Percentiles rank a stretch among this genome's conserved stretches.
phyloP scores from a whole-genome alignment of 2,329 filamentous ascomycete genomes.

The Penicillium psychrosexuale region DNA sequence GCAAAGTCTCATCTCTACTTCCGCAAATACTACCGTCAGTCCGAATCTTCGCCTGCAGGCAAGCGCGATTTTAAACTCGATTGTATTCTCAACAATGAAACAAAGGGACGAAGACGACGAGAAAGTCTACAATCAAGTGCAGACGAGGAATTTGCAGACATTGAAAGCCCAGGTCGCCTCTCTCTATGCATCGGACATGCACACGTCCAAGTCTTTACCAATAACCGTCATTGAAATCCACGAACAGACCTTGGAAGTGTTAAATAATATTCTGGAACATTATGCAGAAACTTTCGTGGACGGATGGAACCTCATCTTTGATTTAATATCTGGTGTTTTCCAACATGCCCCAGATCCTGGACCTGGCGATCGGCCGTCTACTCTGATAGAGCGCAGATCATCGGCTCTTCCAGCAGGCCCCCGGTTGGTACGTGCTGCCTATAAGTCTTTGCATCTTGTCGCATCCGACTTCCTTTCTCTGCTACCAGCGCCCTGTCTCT shows the following conservation, averaged over 20 bases:
- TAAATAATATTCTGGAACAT: slow-evolving; percentile 80
- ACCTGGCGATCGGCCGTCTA: slow-evolving; percentile 15
- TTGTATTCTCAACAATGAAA: slow-evolving; percentile 45
- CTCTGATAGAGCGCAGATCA: slow-evolving; percentile 17
- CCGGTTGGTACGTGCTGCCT: slow-evolving; percentile 78
- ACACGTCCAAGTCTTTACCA: slow-evolving; percentile 56
- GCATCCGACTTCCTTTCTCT: slow-evolving; percentile 89
- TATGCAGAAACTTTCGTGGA: slow-evolving; percentile 78
- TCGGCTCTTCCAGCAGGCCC: slow-evolving; percentile 52
- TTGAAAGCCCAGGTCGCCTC: slow-evolving; percentile 60
- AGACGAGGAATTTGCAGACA: slow-evolving; percentile 68
- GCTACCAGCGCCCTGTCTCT: slow-evolving; percentile 67
- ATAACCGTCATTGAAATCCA: slow-evolving; percentile 75
- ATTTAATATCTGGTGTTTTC: slow-evolving; percentile 81
- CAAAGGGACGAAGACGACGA: slow-evolving; percentile 38
- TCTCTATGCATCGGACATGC: slow-evolving; percentile 55
- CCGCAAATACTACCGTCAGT: slow-evolving; percentile 37
- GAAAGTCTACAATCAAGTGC: slow-evolving; percentile 58
- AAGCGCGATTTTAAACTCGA: slow-evolving; percentile 58
- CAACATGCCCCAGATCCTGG: slow-evolving; percentile 44
- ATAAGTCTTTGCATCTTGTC: slow-evolving; percentile 84
- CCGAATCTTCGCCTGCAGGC: slow-evolving; percentile 49
- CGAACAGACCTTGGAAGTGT: slow-evolving; percentile 70
- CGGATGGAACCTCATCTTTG: slow-evolving; percentile 83
- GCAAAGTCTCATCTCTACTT: slow-evolving; percentile 50